These are phyloP conservation scores for Artemisia argyi DNA, from an alignment of 129 eudicot species.

Conservation along the genomic window DNA sequence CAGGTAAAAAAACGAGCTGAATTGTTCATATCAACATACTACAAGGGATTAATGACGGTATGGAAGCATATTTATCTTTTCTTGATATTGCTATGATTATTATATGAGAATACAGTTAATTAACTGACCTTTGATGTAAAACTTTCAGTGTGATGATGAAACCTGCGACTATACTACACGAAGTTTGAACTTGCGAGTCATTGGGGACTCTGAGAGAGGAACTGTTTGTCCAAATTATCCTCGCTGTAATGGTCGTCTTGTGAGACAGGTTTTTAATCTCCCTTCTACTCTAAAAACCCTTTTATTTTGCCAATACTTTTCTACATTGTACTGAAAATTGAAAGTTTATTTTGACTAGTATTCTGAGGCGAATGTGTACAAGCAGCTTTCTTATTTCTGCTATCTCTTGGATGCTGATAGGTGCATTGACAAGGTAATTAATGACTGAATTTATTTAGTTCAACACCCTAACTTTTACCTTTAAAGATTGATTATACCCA, in stretches of 20 bases:
- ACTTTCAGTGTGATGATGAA: conserved; percentile 91
- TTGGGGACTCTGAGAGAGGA: conserved; percentile 93
- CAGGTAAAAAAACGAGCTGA: conserved; percentile 94
- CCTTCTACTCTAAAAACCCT: not conserved
- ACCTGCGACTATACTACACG: conserved; percentile 87
- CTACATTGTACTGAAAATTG: not conserved
- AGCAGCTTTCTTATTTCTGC: conserved; percentile 90
- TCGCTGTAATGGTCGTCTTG: conserved; percentile 79
- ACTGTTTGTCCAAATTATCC: conserved; percentile 94
- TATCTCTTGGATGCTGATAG: conserved; percentile 67
- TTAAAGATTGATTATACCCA: not conserved
- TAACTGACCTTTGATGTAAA: not conserved
- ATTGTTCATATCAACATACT: conserved; percentile 71
- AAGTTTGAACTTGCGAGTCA: conserved; percentile 78
- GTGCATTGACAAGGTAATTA: conserved; percentile 77
- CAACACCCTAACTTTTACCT: not conserved
- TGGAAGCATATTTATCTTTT: conserved; percentile 10
- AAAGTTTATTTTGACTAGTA: conserved; percentile 46
- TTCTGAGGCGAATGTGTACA: conserved; percentile 84
- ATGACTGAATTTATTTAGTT: not conserved
- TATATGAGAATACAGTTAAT: not conserved
- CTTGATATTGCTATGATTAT: not conserved
- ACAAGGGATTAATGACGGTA: conserved; percentile 92
- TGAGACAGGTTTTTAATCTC: conserved; percentile 65
- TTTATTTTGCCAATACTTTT: not conserved